Evolutionary conservation across 768 basidiomycete genomes (phyloP).

Genomic region (Agaricus sinodeliciosus): DNA sequence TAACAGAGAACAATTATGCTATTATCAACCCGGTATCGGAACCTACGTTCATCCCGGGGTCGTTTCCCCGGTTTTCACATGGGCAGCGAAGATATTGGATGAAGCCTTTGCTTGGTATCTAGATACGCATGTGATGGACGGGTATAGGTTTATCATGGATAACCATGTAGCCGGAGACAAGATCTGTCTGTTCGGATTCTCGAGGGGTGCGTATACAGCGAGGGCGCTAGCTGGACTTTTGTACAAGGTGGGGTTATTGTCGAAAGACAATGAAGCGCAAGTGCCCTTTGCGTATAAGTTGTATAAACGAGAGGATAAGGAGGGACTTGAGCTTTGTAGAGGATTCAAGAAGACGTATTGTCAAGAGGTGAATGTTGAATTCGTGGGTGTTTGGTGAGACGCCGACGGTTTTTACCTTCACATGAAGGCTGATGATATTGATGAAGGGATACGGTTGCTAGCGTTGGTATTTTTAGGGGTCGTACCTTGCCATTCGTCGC

Average conservation of each 20-base stretch:
- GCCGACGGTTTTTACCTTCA: not conserved
- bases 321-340: constrained; percentile 38
- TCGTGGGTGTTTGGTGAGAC: constrained; percentile 70
- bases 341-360: constrained; percentile 75
- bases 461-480: constrained; percentile 60
- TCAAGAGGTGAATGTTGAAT: constrained; percentile 62
- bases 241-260: constrained; percentile 70
- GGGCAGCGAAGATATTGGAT: constrained; percentile 58
- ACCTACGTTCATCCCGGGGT: constrained; percentile 55
- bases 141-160: constrained; percentile 75
- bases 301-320: constrained; percentile 47
- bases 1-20: constrained; percentile 49
- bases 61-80: constrained; percentile 54
- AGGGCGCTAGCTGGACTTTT: constrained; percentile 74
- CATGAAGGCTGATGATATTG: not conserved
- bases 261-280: constrained; percentile 61
- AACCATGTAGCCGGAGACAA: constrained; percentile 70
- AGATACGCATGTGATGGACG: constrained; percentile 64
- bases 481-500: constrained; percentile 62
- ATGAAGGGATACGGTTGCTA: constrained; percentile 73
- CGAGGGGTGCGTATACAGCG: constrained; percentile 48
- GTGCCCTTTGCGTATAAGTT: constrained; percentile 70
- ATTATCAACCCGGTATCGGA: constrained; percentile 61
- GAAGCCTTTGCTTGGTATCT: constrained; percentile 74
- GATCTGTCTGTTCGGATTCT: constrained; percentile 77